Base-by-base conservation (phyloP, 2,329 filamentous ascomycete genomes). In the Talaromyces funiculosus region DNA sequence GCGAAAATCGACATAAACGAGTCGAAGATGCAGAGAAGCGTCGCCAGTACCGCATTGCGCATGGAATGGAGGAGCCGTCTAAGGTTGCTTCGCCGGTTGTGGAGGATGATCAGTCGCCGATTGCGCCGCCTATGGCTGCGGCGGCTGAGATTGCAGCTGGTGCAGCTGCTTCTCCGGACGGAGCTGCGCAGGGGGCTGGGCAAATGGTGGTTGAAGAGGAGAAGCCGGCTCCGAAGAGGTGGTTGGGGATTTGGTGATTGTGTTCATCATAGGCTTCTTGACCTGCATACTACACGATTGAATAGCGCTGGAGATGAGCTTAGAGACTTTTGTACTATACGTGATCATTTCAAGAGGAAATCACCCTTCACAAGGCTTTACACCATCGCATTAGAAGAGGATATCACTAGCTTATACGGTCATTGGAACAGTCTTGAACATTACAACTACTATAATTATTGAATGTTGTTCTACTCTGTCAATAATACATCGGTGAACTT, bases 11-110 rank as follows among this genome's bases (percentile, higher is more conserved):
- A 59, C 84, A 85, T 69, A 83, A 83, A 70, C 86, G 86, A 66
- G 82, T 91, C 60, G 91, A 96, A 66, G 94, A 99, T 77, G 88
- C 94, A 29, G 84, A 88, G 73, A 96, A 97, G 84, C 84, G 93
- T 68, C 84, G 84, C 63, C 86, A 90, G 74, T 99, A 91, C 77
- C 86, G 92, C 69, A 87, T 90, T 75, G 90, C 89, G 63, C 91
- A 96, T 79, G 92, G 91, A 9, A 74, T 96, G 69, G 88, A 92
- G 73, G 79, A 78, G 67, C 71, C 68, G 62, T 72, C 69, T 56
- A 70, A 70, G 47, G 73, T 54, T 58, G 45, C 43, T 9, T 49
- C 53, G 2, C 53, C 53, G 29, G 68, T 71, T 14, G 77, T 69
- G 3, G 70, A 65, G 63, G 72, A 77, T 67, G 72, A 73, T 49